Conservation (phyloP, 768 basidiomycete species). For the Russula sp. region DNA sequence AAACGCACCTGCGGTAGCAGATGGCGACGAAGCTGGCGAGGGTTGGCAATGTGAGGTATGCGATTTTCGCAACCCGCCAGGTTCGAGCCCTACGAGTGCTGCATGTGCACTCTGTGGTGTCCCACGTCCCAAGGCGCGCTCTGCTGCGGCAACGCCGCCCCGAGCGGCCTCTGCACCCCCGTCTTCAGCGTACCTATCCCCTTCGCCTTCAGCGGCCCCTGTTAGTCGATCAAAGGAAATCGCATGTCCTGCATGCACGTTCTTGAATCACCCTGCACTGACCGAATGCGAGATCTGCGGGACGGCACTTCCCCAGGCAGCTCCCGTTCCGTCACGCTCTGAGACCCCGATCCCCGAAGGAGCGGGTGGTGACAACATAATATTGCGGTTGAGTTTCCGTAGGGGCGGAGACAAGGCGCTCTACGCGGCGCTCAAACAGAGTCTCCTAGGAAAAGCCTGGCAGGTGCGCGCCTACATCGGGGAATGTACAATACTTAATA, state of each 20-base stretch:
- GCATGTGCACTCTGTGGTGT: slow-evolving; percentile 81
- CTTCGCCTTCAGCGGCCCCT: slow-evolving; percentile 37
- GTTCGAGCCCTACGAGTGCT: slow-evolving; percentile 59
- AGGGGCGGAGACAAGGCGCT: slow-evolving; percentile 83
- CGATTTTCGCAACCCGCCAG: slow-evolving; percentile 72
- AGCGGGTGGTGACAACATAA: slow-evolving; percentile 33
- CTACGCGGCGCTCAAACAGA: slow-evolving; percentile 68
- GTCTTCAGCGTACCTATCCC: slow-evolving; percentile 29
- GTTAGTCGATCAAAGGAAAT: slow-evolving; percentile 32
- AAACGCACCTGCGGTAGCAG: slow-evolving; percentile 21
- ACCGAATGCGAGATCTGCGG: slow-evolving; percentile 79
- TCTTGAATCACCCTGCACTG: slow-evolving; percentile 76
- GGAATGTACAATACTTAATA: neutral
- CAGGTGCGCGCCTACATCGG: slow-evolving; percentile 36
- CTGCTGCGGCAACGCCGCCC: slow-evolving; percentile 21
- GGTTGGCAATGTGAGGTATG: slow-evolving; percentile 90
- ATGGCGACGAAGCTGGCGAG: slow-evolving; percentile 31
- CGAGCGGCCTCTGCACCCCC: slow-evolving; percentile 22
- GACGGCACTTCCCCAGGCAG: slow-evolving; percentile 47
- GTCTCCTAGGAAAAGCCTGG: slow-evolving; percentile 69
- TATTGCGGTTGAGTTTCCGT: slow-evolving; percentile 83
- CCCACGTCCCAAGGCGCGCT: slow-evolving; percentile 39
- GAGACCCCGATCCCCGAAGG: slow-evolving; percentile 37
- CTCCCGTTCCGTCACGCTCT: slow-evolving; percentile 44
- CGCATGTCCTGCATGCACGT: slow-evolving; percentile 85